A percentile compares a stretch with the other conserved stretches of the same genome.
Conservation (phyloP, 2,329 filamentous ascomycete genomes). For the Gyromitra esculenta region DNA sequence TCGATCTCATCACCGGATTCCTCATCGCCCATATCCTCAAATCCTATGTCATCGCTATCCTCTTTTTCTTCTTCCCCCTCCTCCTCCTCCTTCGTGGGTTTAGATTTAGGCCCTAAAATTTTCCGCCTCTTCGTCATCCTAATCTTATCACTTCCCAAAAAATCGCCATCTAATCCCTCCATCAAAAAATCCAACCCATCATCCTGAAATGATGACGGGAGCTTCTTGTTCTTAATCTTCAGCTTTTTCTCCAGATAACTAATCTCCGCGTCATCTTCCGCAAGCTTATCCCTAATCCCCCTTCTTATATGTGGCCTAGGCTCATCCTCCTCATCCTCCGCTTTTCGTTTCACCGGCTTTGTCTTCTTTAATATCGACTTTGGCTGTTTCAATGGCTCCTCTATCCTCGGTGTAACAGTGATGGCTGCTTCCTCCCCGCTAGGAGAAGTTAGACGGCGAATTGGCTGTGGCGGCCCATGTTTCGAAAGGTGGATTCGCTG, state of each 20-base stretch:
- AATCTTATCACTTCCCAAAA: slow-evolving; percentile 64
- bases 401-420: slow-evolving; percentile 49
- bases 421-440: slow-evolving; percentile 52
- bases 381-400: slow-evolving; percentile 56
- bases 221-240: slow-evolving; percentile 78
- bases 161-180: slow-evolving; percentile 70
- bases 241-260: slow-evolving; percentile 85
- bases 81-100: background rate
- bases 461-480: slow-evolving; percentile 47
- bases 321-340: slow-evolving; percentile 56
- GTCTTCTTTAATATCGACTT: slow-evolving; percentile 61
- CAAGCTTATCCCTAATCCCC: slow-evolving; percentile 71
- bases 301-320: slow-evolving; percentile 55
- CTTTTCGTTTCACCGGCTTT: slow-evolving; percentile 57
- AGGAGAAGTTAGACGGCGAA: slow-evolving; percentile 54
- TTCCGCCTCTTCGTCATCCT: slow-evolving; percentile 69
- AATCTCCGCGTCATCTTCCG: slow-evolving; percentile 88
- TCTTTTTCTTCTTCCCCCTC: slow-evolving; percentile 13
- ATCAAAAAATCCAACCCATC: slow-evolving; percentile 85
- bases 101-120: slow-evolving; percentile 60
- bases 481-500: slow-evolving; percentile 54
- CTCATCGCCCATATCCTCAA: slow-evolving; percentile 57
- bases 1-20: slow-evolving; percentile 55
- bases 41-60: slow-evolving; percentile 26
- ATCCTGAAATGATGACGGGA: slow-evolving; percentile 77